phyloP scores from a whole-genome alignment of 2,329 filamentous ascomycete genomes.

The Fusarium cicatricum region DNA sequence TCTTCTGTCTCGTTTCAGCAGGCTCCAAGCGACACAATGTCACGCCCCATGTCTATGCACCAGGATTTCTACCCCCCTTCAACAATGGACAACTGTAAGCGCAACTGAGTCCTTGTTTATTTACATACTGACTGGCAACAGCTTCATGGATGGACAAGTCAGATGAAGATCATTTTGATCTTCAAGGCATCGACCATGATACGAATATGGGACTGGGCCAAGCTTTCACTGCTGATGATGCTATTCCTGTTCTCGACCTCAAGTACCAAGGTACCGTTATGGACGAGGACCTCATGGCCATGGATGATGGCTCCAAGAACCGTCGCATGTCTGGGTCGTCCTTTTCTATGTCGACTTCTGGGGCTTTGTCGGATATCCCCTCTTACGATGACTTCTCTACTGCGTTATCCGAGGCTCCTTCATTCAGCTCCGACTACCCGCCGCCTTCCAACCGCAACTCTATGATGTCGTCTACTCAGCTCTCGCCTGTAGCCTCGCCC shows the following conservation, averaged over 20 bases:
- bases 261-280: conserved; percentile 57
- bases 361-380: conserved; percentile 71
- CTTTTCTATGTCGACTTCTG: conserved; percentile 74
- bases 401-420: conserved; percentile 71
- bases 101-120: neutral
- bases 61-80: conserved; percentile 64
- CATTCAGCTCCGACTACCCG: conserved; percentile 73
- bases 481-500: conserved; percentile 78
- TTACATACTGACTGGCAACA: conserved; percentile 31
- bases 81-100: conserved; percentile 60
- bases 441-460: conserved; percentile 73
- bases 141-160: conserved; percentile 61
- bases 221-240: conserved; percentile 69
- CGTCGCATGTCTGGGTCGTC: conserved; percentile 77
- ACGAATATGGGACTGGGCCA: conserved; percentile 68
- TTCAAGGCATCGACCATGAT: conserved; percentile 64
- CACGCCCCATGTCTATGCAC: conserved; percentile 64
- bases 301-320: conserved; percentile 62
- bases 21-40: conserved; percentile 60
- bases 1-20: conserved; percentile 61
- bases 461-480: conserved; percentile 73
- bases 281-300: conserved; percentile 60
- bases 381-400: conserved; percentile 77
- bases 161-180: conserved; percentile 64
- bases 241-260: conserved; percentile 68